phyloP scores from a whole-genome alignment of 2,329 filamentous ascomycete genomes.

The Aquanectria penicillioides region DNA sequence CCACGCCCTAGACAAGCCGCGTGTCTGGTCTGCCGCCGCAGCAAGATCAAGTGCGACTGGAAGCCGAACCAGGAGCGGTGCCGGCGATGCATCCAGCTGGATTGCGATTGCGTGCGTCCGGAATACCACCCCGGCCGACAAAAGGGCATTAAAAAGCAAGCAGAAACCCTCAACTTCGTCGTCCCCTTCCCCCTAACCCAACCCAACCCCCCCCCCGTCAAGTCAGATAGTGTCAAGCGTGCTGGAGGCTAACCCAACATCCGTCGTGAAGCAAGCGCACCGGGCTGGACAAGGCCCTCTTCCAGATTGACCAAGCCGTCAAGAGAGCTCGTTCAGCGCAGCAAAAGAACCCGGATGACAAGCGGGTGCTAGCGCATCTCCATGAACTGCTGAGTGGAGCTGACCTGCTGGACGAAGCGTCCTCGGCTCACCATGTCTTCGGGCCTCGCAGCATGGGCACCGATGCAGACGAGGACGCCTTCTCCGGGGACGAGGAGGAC shows the following conservation, averaged over 20 bases:
- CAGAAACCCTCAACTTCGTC: no score
- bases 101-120: slow-evolving; percentile 72
- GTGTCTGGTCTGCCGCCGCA: slow-evolving; percentile 71
- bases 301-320: slow-evolving; percentile 77
- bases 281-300: slow-evolving; percentile 78
- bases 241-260: no score
- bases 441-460: slow-evolving; percentile 15
- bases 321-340: slow-evolving; percentile 61
- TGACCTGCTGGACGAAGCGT: slow-evolving; percentile 31
- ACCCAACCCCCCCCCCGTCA: no score
- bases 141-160: slow-evolving; percentile 81
- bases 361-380: slow-evolving; percentile 56
- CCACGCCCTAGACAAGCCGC: slow-evolving; percentile 57
- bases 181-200: no score
- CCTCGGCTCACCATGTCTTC: slow-evolving; percentile 28
- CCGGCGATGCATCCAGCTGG: slow-evolving; percentile 68
- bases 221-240: no score
- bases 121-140: slow-evolving; percentile 78
- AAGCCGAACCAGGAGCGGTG: slow-evolving; percentile 62
- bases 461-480: slow-evolving; percentile 43
- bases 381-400: slow-evolving; percentile 51
- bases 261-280: slow-evolving; percentile 77
- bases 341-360: slow-evolving; percentile 54
- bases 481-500: slow-evolving; percentile 45
- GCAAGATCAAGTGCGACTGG: slow-evolving; percentile 75